Percentiles rank a stretch among this genome's conserved stretches.
Evolutionary conservation across 2,329 filamentous ascomycete genomes (phyloP).

Genomic region (Colletotrichum sojae): DNA sequence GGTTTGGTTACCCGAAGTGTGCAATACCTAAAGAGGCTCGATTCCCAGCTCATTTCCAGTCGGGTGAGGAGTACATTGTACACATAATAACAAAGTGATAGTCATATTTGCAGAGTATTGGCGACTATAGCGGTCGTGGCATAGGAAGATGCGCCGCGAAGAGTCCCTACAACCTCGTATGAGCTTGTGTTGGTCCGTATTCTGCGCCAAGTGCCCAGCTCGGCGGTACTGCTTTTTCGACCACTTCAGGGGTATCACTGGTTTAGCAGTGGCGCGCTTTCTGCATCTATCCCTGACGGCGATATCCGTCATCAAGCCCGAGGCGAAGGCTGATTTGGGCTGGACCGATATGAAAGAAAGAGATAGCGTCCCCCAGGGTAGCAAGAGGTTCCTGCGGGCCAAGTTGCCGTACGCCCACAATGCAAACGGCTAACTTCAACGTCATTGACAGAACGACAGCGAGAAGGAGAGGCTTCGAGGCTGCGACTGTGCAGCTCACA

Average conservation of each 20-base stretch:
- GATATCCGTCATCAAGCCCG: background rate
- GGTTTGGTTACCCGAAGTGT: background rate
- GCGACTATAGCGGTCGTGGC: background rate
- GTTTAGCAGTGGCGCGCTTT: too few species aligned
- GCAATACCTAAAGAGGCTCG: background rate
- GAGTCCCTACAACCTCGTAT: background rate
- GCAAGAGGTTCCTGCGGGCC: background rate
- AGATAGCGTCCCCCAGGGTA: constrained; percentile 14
- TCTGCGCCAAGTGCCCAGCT: background rate
- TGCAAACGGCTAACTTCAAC: background rate
- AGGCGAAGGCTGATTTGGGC: background rate
- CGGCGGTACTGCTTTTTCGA: too few species aligned
- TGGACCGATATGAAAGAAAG: constrained; percentile 11
- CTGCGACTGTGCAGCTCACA: background rate
- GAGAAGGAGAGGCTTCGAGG: constrained; percentile 1
- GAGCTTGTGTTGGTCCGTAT: background rate
- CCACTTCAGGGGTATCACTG: too few species aligned
- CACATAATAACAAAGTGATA: constrained; percentile 9
- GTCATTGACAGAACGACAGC: constrained; percentile 3
- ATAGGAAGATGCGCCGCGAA: background rate
- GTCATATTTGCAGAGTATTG: background rate
- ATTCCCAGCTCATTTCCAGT: background rate
- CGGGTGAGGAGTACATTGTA: background rate
- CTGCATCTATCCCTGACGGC: background rate
- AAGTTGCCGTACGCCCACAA: background rate